Percentiles rank a stretch among this genome's conserved stretches.
Evolutionary conservation across 768 basidiomycete genomes (phyloP).

Genomic region (Tricholoma hemisulphureum): DNA sequence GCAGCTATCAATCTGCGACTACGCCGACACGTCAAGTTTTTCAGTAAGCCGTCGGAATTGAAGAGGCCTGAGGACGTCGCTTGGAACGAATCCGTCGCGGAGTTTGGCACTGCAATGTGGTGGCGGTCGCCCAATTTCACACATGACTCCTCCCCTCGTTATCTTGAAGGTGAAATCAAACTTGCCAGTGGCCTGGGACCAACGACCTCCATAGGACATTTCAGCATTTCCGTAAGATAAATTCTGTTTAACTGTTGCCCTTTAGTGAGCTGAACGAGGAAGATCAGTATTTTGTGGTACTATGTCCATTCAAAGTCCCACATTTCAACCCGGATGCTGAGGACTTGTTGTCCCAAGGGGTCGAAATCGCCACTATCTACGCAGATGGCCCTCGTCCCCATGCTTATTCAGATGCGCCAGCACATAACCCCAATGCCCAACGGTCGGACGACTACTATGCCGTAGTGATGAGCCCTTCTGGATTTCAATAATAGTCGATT

Average conservation of each 20-base stretch:
- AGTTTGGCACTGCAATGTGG: slow-evolving; percentile 45
- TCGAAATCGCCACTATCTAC: slow-evolving; percentile 53
- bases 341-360: slow-evolving; percentile 45
- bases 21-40: slow-evolving; percentile 43
- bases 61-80: slow-evolving; percentile 33
- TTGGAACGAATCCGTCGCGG: slow-evolving; percentile 45
- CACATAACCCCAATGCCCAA: background rate
- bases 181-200: slow-evolving; percentile 50
- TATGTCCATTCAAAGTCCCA: slow-evolving; percentile 43
- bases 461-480: no score
- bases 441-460: background rate
- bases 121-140: slow-evolving; percentile 41
- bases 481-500: no score
- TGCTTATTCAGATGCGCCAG: slow-evolving; percentile 34
- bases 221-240: slow-evolving; percentile 46
- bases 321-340: slow-evolving; percentile 37
- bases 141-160: slow-evolving; percentile 33
- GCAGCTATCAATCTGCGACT: slow-evolving; percentile 38
- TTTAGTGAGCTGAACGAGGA: background rate
- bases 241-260: background rate
- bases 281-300: slow-evolving; percentile 44
- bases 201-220: slow-evolving; percentile 48
- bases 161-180: slow-evolving; percentile 52
- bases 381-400: slow-evolving; percentile 50
- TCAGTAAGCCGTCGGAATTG: slow-evolving; percentile 34